A percentile compares a stretch with the other conserved stretches of the same genome.
Conservation (phyloP, 768 basidiomycete species). For the Mrakia gelida region DNA sequence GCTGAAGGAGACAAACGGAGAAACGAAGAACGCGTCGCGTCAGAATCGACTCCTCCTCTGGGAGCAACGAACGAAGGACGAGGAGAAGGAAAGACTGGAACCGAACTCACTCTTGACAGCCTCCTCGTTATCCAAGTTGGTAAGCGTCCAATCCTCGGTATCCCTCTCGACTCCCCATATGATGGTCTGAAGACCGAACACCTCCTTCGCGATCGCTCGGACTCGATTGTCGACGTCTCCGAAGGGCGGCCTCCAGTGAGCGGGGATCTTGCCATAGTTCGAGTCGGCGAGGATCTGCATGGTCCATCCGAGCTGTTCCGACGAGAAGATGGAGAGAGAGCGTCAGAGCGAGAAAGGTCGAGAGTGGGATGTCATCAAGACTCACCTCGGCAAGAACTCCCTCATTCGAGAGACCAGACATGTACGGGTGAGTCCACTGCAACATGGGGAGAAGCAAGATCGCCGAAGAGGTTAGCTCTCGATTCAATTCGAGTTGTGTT, state of each 20-base stretch:
- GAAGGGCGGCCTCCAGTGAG: conserved; percentile 80
- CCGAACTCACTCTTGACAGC: not conserved
- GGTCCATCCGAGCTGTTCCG: conserved; percentile 66
- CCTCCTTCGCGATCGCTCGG: conserved; percentile 74
- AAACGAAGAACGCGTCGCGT: not conserved
- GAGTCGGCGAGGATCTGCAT: conserved; percentile 72
- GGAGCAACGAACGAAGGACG: not conserved
- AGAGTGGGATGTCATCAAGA: not conserved
- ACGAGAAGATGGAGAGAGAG: not conserved
- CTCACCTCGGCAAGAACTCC: conserved; percentile 58
- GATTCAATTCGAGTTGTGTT: not conserved
- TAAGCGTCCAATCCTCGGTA: conserved; percentile 34
- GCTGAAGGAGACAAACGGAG: not conserved
- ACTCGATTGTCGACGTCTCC: conserved; percentile 63
- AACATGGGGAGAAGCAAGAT: too few relatives aligned
- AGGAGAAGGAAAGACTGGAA: not conserved
- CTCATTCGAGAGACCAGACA: conserved; percentile 54
- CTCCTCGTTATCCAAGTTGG: not conserved
- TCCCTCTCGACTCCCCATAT: conserved; percentile 75
- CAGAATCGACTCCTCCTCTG: not conserved
- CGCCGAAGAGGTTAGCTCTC: not conserved
- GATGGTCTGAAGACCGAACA: conserved; percentile 79
- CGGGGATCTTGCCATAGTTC: conserved; percentile 67
- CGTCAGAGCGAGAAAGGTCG: not conserved
- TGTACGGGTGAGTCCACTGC: conserved; percentile 32